Evolutionary conservation across 768 basidiomycete species (phyloP), one percentile per base, ranked within the genome.

Genomic region (Naganishia vaughanmartiniae): DNA sequence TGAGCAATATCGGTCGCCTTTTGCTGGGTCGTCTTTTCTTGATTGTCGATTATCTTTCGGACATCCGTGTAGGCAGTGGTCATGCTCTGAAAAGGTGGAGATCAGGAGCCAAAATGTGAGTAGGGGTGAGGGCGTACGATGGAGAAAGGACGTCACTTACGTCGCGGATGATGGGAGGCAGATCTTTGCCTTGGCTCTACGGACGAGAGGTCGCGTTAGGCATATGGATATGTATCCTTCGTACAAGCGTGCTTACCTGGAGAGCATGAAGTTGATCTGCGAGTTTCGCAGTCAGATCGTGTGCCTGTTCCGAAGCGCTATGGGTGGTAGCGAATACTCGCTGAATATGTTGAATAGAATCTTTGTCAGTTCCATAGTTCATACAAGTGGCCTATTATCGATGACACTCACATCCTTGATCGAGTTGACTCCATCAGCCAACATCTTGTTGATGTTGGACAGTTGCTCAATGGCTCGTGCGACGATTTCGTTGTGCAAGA

Each of bases 1-100:
- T 72, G 65, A 31, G 53, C 48, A 48, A 72, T 67, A 34, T 72
- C 71, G 42, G 58, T 54, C 15, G 71, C 66, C 66, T 72, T 72
- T 31, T 67, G 45, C 26, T 66, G 54, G 0, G 71, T 67, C 30
- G 66, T 60, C 66, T 56, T 63, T 30, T 72, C 66, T 45, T 72
- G 42, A 31, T 72, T 33, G 3, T 51, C 54, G 21, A 68, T 42
- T 31, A 72, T 72, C 33, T 54, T 45, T 9, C 57, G n/a, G 21
- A 72, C 66, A 51, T 72, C 71, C 7, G 66, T 33, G 66, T 72
- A 72, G 24, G 71, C 66, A 19, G 55, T 57, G 28, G 36, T 48
- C 45, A 72, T 45, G 34, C 57, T 67, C 71, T 70, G 34, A 1
- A 42, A 30, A 26, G 46, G 19, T n/a, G n/a, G n/a, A n/a, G n/a